phyloP scores from a whole-genome alignment of 2,329 filamentous ascomycete species.

The Leptographium flavum region DNA sequence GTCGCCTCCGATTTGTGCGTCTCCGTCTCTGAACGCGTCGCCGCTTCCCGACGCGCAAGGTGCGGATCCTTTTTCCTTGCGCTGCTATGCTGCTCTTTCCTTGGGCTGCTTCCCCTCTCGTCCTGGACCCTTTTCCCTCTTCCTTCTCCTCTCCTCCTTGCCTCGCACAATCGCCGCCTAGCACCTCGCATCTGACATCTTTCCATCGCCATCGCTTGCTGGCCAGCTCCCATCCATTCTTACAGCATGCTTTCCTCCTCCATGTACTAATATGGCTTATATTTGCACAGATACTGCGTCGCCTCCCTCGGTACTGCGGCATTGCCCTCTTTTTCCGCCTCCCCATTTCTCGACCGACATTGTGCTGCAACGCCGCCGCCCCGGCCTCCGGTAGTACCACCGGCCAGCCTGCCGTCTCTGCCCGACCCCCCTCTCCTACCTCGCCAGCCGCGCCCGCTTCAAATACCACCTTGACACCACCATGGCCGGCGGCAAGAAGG shows the following conservation, averaged over 20 bases:
- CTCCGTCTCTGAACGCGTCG: background rate
- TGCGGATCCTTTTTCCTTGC: too few relatives aligned
- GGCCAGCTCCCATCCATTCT: background rate
- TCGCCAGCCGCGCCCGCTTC: constrained; percentile 8
- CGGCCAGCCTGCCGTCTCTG: constrained; percentile 2
- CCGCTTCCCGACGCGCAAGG: too few relatives aligned
- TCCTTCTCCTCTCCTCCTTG: background rate
- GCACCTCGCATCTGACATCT: background rate
- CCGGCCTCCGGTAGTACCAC: constrained; percentile 6
- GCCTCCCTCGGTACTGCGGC: constrained; percentile 1
- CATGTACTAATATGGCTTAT: constrained; percentile 11
- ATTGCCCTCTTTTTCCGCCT: background rate
- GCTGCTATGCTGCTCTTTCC: background rate
- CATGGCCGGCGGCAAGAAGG: constrained; percentile 11
- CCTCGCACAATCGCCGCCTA: background rate
- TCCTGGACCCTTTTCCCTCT: background rate
- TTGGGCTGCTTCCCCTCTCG: background rate
- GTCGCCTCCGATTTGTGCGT: background rate
- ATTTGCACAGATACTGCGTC: background rate
- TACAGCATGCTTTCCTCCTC: constrained; percentile 4
- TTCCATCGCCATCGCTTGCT: background rate
- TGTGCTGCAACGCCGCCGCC: background rate
- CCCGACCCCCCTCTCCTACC: constrained; percentile 6
- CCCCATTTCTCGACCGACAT: background rate
- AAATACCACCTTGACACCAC: constrained; percentile 5